Percentiles rank a stretch among this genome's conserved stretches.
Evolutionary conservation across 2,329 filamentous ascomycete genomes (phyloP).

Genomic region (Fusarium decemcellulare): DNA sequence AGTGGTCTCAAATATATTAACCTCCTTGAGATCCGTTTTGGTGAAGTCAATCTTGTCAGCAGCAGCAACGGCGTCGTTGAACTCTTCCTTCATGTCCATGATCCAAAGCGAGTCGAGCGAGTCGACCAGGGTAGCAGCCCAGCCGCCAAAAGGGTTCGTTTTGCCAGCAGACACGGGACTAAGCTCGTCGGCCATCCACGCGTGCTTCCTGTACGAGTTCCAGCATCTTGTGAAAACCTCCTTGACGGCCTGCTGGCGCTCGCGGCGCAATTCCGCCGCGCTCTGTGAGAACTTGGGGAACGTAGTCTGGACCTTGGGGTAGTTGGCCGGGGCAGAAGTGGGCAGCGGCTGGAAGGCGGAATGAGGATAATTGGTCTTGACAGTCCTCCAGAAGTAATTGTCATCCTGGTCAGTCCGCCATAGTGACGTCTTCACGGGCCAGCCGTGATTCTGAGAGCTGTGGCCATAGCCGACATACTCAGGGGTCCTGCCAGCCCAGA

Average conservation of each 20-base stretch:
- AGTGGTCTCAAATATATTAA: conserved; percentile 80
- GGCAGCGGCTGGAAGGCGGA: conserved; percentile 49
- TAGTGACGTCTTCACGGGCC: conserved; percentile 37
- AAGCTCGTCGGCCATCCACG: conserved; percentile 76
- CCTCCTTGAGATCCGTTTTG: conserved; percentile 58
- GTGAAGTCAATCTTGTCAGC: conserved; percentile 74
- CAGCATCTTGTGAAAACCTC: conserved; percentile 60
- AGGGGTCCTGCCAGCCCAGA: conserved; percentile 35
- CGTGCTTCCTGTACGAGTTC: conserved; percentile 71
- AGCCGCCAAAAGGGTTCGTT: conserved; percentile 74
- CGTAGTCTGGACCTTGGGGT: conserved; percentile 52
- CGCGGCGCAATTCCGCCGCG: conserved; percentile 49
- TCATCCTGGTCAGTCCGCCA: conserved; percentile 45
- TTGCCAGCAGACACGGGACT: conserved; percentile 66
- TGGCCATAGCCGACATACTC: conserved; percentile 35
- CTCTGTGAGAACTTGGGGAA: conserved; percentile 48
- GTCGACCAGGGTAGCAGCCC: conserved; percentile 78
- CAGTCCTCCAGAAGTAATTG: conserved; percentile 47
- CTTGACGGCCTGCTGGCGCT: conserved; percentile 57
- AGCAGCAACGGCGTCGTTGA: conserved; percentile 72
- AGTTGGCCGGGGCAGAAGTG: conserved; percentile 43
- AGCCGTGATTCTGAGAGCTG: conserved; percentile 37
- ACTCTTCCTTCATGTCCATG: conserved; percentile 76
- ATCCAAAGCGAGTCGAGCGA: conserved; percentile 81
- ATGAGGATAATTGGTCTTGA: conserved; percentile 48